Conservation (phyloP, 2,329 filamentous ascomycete species). For the Neoscytalidium dimidiatum region DNA sequence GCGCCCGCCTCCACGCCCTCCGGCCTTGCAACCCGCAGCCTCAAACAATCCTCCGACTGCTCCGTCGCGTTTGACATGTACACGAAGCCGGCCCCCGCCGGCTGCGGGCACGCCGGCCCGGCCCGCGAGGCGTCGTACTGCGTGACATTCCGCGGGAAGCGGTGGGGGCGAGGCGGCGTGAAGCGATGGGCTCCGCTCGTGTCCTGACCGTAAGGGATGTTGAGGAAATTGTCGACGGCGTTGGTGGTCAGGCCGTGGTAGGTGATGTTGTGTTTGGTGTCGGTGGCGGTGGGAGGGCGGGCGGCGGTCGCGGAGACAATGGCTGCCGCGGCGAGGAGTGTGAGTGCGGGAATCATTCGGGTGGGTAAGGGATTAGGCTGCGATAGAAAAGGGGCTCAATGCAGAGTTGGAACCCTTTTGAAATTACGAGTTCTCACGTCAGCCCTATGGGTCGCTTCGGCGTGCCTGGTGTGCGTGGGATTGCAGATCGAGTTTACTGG, state of each 20-base stretch:
- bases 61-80: slow-evolving; percentile 40
- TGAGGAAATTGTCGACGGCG: slow-evolving; percentile 50
- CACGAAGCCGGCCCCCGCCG: slow-evolving; percentile 30
- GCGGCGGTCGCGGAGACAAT: not conserved
- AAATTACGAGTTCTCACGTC: too few species aligned
- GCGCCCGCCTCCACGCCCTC: slow-evolving; percentile 39
- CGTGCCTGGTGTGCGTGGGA: too few species aligned
- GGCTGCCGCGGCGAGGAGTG: not conserved
- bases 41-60: slow-evolving; percentile 59
- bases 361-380: too few species aligned
- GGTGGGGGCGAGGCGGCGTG: slow-evolving; percentile 44
- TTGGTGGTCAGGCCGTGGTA: slow-evolving; percentile 49
- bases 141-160: slow-evolving; percentile 31
- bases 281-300: not conserved
- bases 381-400: too few species aligned
- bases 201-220: slow-evolving; percentile 51
- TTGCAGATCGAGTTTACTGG: too few species aligned
- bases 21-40: slow-evolving; percentile 61
- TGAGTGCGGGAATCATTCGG: too few species aligned
- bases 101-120: slow-evolving; percentile 50
- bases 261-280: slow-evolving; percentile 31
- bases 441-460: too few species aligned
- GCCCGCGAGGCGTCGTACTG: slow-evolving; percentile 42
- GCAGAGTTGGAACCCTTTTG: too few species aligned
- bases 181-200: slow-evolving; percentile 44